Evolutionary conservation across 306 rosid genomes (phyloP).

Genomic region (Adenanthera pavonina): DNA sequence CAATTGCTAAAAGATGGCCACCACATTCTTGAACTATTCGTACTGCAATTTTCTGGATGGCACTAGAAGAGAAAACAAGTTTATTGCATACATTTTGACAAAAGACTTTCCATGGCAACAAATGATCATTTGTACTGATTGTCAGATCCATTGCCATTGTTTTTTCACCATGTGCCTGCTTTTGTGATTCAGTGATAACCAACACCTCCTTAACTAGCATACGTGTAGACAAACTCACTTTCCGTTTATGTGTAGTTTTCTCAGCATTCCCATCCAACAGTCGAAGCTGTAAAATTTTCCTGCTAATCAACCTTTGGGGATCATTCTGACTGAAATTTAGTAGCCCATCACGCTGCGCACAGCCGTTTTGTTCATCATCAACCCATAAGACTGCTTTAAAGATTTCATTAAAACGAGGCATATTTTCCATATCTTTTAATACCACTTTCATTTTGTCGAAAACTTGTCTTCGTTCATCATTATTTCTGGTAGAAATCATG

Average conservation of each 20-base stretch:
- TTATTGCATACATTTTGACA: not conserved
- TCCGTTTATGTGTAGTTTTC: not conserved
- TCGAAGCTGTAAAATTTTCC: not conserved
- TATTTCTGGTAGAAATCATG: not conserved
- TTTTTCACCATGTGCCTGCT: not conserved
- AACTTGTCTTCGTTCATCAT: not conserved
- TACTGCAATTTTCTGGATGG: not conserved
- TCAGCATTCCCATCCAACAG: not conserved
- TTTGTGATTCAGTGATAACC: not conserved
- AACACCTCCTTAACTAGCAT: not conserved
- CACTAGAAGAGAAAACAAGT: not conserved
- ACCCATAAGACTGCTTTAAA: not conserved
- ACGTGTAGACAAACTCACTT: not conserved
- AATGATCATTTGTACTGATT: conserved; percentile 2
- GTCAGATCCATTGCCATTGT: not conserved
- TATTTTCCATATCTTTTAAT: not conserved
- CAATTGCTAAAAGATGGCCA: conserved; percentile 13
- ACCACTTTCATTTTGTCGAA: not conserved
- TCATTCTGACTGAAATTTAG: not conserved
- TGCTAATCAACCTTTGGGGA: not conserved
- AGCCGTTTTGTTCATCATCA: not conserved
- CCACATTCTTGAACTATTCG: conserved; percentile 27
- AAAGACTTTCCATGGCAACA: conserved; percentile 12
- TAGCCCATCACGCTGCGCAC: no score
- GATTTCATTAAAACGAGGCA: not conserved